Evolutionary conservation across 805 yeast species (phyloP), one percentile per base, ranked within the genome.

Genomic region (Clavispora santaluciae): DNA sequence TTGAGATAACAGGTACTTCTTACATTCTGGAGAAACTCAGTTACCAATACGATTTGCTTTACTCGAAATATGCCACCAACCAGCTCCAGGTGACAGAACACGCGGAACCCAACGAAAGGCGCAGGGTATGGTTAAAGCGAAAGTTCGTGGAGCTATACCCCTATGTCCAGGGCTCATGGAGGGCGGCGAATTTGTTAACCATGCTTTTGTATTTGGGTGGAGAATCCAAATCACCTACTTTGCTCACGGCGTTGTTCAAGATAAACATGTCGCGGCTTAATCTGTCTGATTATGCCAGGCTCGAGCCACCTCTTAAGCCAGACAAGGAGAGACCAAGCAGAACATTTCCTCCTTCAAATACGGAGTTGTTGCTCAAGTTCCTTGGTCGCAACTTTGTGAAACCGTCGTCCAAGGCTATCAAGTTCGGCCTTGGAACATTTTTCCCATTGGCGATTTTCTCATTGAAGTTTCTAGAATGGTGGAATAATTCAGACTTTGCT

Each of bases 381-480:
- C 12, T 64, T 6, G 51, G 51, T 1, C 56, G 45, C 9, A 53
- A 50, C 23, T 40, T 53, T 22, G 43, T 49, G 25, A 42, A 44
- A 30, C 72, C 66, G n/a, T 41, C 59, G 38, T 56, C 66, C 64
- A 58, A 46, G 52, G 44, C 64, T 29, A 43, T 57, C 42, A 58
- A 61, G 44, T 48, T 61, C 15, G 42, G 64, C 49, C 40, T 75
- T 49, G 73, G 78, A 37, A 64, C 85, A 2, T 59, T 81, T 34
- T 78, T 91, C 62, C 96, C 96, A 0, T 72, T 83, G 0, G 86
- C 95, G 2, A 83, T 90, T 38, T 89, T 91, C 56, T 55, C 81
- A 18, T 70, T 90, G 45, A 87, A 88, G 62, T 86, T 90, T 51
- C 69, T 88, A 25, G 97, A 90, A 60, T 90, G 97, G 96, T 90